These are phyloP conservation scores for Fusarium tricinctum DNA, from an alignment of 2,329 filamentous ascomycete genomes.

Conservation along the genomic window DNA sequence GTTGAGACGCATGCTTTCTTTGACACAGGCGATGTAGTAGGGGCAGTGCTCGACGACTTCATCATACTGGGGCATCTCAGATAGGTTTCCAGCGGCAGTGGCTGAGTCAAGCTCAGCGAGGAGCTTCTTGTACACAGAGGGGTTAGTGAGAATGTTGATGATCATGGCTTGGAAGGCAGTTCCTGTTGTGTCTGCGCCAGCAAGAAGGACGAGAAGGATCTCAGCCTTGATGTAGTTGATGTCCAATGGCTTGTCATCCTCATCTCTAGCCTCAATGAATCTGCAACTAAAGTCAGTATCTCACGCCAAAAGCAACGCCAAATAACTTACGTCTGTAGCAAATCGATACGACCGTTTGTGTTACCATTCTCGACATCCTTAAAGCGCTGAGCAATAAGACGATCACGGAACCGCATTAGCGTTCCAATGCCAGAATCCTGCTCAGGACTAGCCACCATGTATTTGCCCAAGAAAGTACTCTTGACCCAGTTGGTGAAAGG, in stretches of 20 bases:
- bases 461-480: constrained; percentile 41
- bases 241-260: constrained; percentile 21
- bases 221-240: constrained; percentile 44
- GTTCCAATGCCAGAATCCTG: constrained; percentile 68
- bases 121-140: constrained; percentile 40
- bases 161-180: constrained; percentile 61
- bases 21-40: constrained; percentile 67
- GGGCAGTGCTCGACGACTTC: constrained; percentile 49
- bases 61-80: constrained; percentile 53
- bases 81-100: constrained; percentile 53
- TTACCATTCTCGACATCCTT: constrained; percentile 63
- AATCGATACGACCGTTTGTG: constrained; percentile 58
- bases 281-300: background rate
- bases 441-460: constrained; percentile 55
- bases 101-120: constrained; percentile 44
- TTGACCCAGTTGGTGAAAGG: constrained; percentile 37
- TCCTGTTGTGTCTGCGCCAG: constrained; percentile 62
- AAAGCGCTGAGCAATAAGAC: constrained; percentile 63
- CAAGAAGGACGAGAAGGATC: constrained; percentile 49
- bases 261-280: constrained; percentile 31
- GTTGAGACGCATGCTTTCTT: constrained; percentile 66
- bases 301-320: fast-evolving
- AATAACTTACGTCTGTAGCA: constrained; percentile 63
- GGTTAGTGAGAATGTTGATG: constrained; percentile 46
- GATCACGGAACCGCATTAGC: constrained; percentile 70